Base-by-base conservation (phyloP, 2,329 filamentous ascomycete genomes). In the Fusarium siculi region DNA sequence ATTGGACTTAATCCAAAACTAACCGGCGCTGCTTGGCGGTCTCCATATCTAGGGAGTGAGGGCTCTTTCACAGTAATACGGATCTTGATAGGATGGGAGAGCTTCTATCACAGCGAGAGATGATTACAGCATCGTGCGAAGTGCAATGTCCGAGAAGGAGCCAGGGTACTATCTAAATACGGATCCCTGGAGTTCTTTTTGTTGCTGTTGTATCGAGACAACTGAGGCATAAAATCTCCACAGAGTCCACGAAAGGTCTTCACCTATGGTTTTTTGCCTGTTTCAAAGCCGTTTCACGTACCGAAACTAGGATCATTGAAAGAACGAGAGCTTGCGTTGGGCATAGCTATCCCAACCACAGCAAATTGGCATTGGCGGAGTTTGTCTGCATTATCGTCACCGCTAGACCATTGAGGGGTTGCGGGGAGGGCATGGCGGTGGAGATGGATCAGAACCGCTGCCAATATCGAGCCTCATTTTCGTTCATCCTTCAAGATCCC, bases 391-490 rank as follows among this genome's bases (percentile, higher is more conserved):
- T 47, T 47, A 56, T 43, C 32, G 46, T 49, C 58, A 55, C 47
- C 52, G 39, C 59, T 55, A 46, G 23, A 50, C 46, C 40, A 36
- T 59, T 50, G 47, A 66, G 34, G 57, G 56, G 47, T 70, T 65
- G 66, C 66, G 60, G 65, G 47, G 66, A 60, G 58, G 37, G 66
- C 42, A 61, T 39, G 43, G 28, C 28, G 28, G 63, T 57, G 58
- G 64, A 64, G 53, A 52, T 57, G 43, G 53, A 52, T 44, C 30
- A 63, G 34, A 30, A 49, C 54, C 43, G 49, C 46, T 40, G 37
- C 36, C 43, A 59, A 52, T 59, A 64, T 63, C 53, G 66, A 70
- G 72, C 69, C 64, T 74, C 66, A 68, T 52, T 71, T 50, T 68
- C 28, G 46, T 66, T 53, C 59, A 64, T 69, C 63, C 65, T 23